Percentiles rank a stretch among this genome's conserved stretches.
Conservation (phyloP, 2,329 filamentous ascomycete genomes). For the Beauveria asiatica region DNA sequence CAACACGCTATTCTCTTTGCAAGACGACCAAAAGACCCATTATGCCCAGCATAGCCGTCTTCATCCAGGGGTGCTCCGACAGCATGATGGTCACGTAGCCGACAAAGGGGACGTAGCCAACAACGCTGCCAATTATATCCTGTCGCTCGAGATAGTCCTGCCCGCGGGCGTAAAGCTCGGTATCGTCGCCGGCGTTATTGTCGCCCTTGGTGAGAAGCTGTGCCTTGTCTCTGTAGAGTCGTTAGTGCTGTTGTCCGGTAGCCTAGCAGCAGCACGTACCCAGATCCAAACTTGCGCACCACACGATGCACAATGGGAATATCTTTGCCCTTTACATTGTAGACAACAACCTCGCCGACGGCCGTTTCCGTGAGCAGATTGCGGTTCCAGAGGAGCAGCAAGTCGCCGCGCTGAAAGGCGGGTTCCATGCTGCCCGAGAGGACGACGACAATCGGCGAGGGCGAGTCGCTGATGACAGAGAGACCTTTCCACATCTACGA, state of each 20-base stretch:
- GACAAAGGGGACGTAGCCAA: constrained; percentile 87
- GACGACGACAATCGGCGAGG: constrained; percentile 75
- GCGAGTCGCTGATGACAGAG: constrained; percentile 66
- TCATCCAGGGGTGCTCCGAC: constrained; percentile 93
- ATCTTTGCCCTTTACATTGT: constrained; percentile 84
- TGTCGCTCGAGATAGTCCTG: constrained; percentile 81
- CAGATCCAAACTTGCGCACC: constrained; percentile 61
- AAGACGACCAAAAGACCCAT: constrained; percentile 93
- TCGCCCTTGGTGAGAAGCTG: constrained; percentile 92
- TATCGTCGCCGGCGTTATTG: constrained; percentile 91
- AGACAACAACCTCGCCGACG: constrained; percentile 52
- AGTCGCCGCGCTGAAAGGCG: constrained; percentile 69
- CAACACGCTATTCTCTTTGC: constrained; percentile 62
- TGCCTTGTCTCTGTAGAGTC: constrained; percentile 37
- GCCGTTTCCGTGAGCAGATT: constrained; percentile 47
- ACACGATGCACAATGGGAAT: constrained; percentile 96
- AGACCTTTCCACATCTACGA: constrained; percentile 76
- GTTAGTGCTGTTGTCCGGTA: background rate
- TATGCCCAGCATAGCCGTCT: constrained; percentile 85
- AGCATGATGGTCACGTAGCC: constrained; percentile 96
- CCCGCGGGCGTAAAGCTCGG: constrained; percentile 71
- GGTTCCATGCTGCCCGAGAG: constrained; percentile 79
- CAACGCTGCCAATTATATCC: constrained; percentile 88
- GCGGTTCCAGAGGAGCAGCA: constrained; percentile 71
- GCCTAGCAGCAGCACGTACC: constrained; percentile 28